A percentile compares a stretch with the other conserved stretches of the same genome.
Evolutionary conservation across 2,329 filamentous ascomycete species (phyloP).

Genomic region (Juglanconis sp.): DNA sequence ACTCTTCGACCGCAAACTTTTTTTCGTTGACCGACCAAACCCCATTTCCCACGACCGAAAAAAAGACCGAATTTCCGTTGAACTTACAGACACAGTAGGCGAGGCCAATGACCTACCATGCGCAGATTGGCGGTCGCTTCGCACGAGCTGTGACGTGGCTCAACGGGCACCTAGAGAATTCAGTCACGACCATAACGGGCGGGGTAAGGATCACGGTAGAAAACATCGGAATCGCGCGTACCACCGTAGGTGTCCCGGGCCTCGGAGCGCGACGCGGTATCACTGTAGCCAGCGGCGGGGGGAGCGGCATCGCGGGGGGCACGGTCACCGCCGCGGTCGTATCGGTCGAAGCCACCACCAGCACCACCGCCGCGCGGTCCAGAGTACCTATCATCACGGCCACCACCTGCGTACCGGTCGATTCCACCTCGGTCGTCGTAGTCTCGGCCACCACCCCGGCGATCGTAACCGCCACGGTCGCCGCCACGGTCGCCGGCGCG

Average conservation of each 20-base stretch:
- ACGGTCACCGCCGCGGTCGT: conserved; percentile 20
- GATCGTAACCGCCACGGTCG: conserved; percentile 28
- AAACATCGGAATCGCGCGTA: conserved; percentile 11
- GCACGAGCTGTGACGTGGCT: conserved; percentile 6
- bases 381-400: conserved; percentile 16
- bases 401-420: conserved; percentile 36
- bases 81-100: conserved; percentile 15
- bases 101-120: conserved; percentile 12
- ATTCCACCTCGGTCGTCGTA: conserved; percentile 29
- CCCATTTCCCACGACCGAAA: conserved; percentile 15
- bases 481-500: conserved; percentile 33
- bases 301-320: conserved; percentile 27
- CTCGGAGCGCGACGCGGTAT: conserved; percentile 27
- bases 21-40: conserved; percentile 17
- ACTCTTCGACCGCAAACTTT: conserved; percentile 17
- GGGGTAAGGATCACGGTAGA: neutral
- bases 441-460: neutral
- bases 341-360: conserved; percentile 13
- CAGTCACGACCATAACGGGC: conserved; percentile 16
- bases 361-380: conserved; percentile 11
- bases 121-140: conserved; percentile 1
- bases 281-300: conserved; percentile 25
- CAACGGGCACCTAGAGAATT: conserved; percentile 19
- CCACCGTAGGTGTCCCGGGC: conserved; percentile 29
- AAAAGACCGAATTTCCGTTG: conserved; percentile 12